Percentiles rank a stretch among this genome's conserved stretches.
phyloP scores from a whole-genome alignment of 1,284 basidiomycete species.

The Cryptococcus sp. region DNA sequence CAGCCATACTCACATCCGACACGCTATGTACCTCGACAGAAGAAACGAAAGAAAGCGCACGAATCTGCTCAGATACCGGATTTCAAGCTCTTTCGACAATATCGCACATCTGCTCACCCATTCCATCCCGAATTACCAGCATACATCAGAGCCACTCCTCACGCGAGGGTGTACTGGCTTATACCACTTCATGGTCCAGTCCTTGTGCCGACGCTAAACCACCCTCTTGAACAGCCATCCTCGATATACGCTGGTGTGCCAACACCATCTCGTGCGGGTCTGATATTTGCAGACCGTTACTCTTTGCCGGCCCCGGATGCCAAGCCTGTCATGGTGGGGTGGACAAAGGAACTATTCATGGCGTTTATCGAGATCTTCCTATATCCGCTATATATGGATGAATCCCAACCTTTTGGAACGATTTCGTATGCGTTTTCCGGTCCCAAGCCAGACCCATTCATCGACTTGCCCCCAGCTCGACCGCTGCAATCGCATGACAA shows the following conservation, averaged over 20 bases:
- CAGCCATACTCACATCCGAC: conserved; percentile 4
- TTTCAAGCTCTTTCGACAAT: conserved; percentile 14
- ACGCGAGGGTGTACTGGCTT: conserved; percentile 37
- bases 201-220: conserved; percentile 22
- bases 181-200: conserved; percentile 44
- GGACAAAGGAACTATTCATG: conserved; percentile 27
- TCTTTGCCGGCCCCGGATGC: background rate
- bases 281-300: background rate
- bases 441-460: conserved; percentile 43
- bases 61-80: conserved; percentile 5
- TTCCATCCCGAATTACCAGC: conserved; percentile 32
- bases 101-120: conserved; percentile 1
- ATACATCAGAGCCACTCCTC: conserved; percentile 20
- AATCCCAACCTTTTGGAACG: conserved; percentile 14
- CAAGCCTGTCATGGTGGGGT: conserved; percentile 20
- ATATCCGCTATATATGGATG: conserved; percentile 21
- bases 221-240: conserved; percentile 2
- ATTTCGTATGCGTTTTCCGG: conserved; percentile 28
- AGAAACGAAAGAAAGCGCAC: background rate
- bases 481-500: conserved; percentile 9
- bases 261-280: conserved; percentile 1
- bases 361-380: conserved; percentile 24
- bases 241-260: background rate
- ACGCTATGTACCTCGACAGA: background rate
- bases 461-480: conserved; percentile 18